Conservation (phyloP, 1,284 basidiomycete genomes). For the Cryptococcus hybrid region DNA sequence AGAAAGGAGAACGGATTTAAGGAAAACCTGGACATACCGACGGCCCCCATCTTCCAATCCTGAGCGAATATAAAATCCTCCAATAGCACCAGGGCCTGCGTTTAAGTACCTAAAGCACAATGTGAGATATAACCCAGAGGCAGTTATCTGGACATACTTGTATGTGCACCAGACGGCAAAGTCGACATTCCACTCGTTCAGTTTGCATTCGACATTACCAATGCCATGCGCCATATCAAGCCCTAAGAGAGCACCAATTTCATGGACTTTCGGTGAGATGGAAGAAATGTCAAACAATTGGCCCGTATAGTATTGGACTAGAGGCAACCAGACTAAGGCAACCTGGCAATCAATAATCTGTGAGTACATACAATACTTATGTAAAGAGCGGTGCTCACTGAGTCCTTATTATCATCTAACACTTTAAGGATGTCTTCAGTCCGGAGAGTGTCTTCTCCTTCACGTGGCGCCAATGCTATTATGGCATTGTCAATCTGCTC, state of each 20-base stretch:
- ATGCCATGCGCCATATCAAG: conserved; percentile 96
- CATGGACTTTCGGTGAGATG: conserved; percentile 81
- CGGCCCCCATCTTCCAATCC: conserved; percentile 44
- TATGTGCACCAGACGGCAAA: conserved; percentile 98
- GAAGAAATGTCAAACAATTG: conserved; percentile 85
- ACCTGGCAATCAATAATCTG: conserved; percentile 52
- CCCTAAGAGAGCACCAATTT: conserved; percentile 78
- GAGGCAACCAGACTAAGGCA: conserved; percentile 84
- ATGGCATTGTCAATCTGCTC: conserved; percentile 60
- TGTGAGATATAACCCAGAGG: background rate
- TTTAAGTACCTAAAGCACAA: conserved; percentile 67
- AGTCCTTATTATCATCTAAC: conserved; percentile 68
- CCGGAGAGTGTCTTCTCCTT: conserved; percentile 81
- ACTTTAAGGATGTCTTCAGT: conserved; percentile 82
- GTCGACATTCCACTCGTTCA: conserved; percentile 94
- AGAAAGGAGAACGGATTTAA: background rate
- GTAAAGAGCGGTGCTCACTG: conserved; percentile 21
- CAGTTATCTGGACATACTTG: conserved; percentile 56
- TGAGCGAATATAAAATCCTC: conserved; percentile 57
- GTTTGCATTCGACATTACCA: conserved; percentile 83
- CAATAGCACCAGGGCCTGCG: conserved; percentile 92
- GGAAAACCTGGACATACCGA: conserved; percentile 20
- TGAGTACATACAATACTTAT: background rate
- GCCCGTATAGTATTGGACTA: conserved; percentile 97
- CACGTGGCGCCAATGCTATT: conserved; percentile 73